A percentile compares a stretch with the other conserved stretches of the same genome.
Conservation (phyloP, 139 green algal genomes). For the Picocystis salinarum region DNA sequence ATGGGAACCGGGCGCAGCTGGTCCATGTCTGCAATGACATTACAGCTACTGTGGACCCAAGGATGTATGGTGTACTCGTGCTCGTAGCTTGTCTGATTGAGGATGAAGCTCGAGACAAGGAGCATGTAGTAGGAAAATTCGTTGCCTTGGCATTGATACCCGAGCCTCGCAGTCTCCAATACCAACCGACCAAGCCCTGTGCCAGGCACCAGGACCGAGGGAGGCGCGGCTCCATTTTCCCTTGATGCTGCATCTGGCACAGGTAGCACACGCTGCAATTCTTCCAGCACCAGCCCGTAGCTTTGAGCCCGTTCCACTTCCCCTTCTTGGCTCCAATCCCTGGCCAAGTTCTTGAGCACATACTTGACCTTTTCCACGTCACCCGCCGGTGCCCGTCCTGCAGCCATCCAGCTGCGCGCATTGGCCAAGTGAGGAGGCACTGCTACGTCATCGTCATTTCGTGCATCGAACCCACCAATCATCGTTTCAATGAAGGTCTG, state of each 20-base stretch:
- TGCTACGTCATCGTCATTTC: constrained; percentile 10
- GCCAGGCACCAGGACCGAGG: constrained; percentile 65
- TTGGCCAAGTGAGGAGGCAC: constrained; percentile 13
- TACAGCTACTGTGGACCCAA: constrained; percentile 48
- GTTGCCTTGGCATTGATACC: constrained; percentile 45
- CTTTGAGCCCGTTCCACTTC: constrained; percentile 42
- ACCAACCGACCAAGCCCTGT: constrained; percentile 61
- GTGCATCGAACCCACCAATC: neutral
- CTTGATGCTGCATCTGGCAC: neutral
- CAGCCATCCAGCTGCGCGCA: neutral
- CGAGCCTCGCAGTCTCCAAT: constrained; percentile 18
- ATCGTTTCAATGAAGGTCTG: constrained; percentile 4
- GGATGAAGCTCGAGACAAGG: constrained; percentile 65
- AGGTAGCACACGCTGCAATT: constrained; percentile 15
- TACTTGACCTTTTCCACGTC: constrained; percentile 49
- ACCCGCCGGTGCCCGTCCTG: constrained; percentile 4
- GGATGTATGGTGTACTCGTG: constrained; percentile 52
- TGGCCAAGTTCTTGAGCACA: constrained; percentile 72
- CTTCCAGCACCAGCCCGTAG: constrained; percentile 41
- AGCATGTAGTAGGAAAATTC: constrained; percentile 98
- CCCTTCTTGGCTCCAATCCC: constrained; percentile 71
- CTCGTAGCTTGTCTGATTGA: constrained; percentile 37
- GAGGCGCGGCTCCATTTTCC: neutral
- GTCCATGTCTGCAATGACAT: constrained; percentile 35
- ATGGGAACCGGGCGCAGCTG: constrained; percentile 45